Conservation (phyloP, 148 eudicot genomes). For the Agrostemma githago region DNA sequence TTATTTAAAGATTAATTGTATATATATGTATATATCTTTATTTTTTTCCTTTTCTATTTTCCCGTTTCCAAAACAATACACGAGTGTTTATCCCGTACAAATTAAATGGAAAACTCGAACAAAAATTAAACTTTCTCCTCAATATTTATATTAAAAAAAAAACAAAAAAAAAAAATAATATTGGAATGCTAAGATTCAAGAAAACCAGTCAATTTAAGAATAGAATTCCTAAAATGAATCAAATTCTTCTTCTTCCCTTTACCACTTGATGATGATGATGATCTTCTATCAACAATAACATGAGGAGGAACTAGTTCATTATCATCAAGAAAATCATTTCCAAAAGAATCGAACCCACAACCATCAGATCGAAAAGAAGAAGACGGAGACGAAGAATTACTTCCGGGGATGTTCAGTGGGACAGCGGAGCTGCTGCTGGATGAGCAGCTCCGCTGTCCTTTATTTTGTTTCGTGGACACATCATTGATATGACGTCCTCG, state of each 20-base stretch:
- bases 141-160: not conserved
- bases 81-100: too few relatives aligned
- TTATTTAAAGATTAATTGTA: too few relatives aligned
- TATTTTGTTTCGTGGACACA: constrained; percentile 17
- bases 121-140: not conserved
- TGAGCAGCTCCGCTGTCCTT: too few relatives aligned
- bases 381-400: not conserved
- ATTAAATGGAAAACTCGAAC: not conserved
- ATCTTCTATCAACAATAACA: constrained; percentile 45
- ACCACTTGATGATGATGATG: too few relatives aligned
- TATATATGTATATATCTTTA: too few relatives aligned
- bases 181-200: constrained; percentile 40
- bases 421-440: constrained; percentile 29
- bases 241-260: constrained; percentile 55
- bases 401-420: constrained; percentile 42
- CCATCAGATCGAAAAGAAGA: constrained; percentile 14
- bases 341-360: constrained; percentile 12
- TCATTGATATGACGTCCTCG: not conserved
- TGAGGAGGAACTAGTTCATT: constrained; percentile 62
- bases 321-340: constrained; percentile 6
- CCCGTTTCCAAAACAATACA: not conserved
- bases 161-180: not conserved
- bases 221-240: constrained; percentile 51
- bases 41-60: not conserved
- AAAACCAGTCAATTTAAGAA: constrained; percentile 76